These are phyloP conservation scores for Dactylorhiza incarnata DNA, from an alignment of 106 monocot genomes.

Conservation along the genomic window DNA sequence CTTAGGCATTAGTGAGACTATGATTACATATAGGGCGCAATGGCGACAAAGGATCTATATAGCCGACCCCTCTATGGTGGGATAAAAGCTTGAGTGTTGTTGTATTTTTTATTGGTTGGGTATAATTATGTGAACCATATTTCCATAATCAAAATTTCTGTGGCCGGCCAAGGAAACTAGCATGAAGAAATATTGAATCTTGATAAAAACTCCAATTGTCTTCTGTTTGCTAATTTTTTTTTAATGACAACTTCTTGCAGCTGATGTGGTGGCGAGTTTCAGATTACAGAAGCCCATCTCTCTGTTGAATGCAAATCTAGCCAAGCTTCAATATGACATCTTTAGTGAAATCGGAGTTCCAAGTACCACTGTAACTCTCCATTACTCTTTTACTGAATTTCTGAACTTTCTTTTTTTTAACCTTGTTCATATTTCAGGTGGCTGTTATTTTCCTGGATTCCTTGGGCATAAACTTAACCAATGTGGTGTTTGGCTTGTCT, in stretches of 20 bases:
- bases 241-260: slow-evolving; percentile 23
- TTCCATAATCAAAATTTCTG: not conserved
- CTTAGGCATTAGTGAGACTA: no score
- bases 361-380: slow-evolving; percentile 51
- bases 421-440: slow-evolving; percentile 34
- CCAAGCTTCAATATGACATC: slow-evolving; percentile 70
- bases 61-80: no score
- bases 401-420: slow-evolving; percentile 6
- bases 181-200: not conserved
- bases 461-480: slow-evolving; percentile 66
- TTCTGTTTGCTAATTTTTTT: slow-evolving; percentile 5
- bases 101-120: not conserved
- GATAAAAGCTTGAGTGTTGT: no score
- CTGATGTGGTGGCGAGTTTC: slow-evolving; percentile 79
- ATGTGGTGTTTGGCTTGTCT: slow-evolving; percentile 74
- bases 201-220: not conserved
- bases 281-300: slow-evolving; percentile 53
- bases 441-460: slow-evolving; percentile 39
- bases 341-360: slow-evolving; percentile 78
- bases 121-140: not conserved
- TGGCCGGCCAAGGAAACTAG: not conserved
- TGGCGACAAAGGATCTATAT: no score
- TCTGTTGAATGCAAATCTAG: slow-evolving; percentile 40
- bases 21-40: no score
- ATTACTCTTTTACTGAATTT: slow-evolving; percentile 1